These are phyloP conservation scores for Colletotrichum graminicola DNA, from an alignment of 2,329 filamentous ascomycete species.

Conservation along the genomic window DNA sequence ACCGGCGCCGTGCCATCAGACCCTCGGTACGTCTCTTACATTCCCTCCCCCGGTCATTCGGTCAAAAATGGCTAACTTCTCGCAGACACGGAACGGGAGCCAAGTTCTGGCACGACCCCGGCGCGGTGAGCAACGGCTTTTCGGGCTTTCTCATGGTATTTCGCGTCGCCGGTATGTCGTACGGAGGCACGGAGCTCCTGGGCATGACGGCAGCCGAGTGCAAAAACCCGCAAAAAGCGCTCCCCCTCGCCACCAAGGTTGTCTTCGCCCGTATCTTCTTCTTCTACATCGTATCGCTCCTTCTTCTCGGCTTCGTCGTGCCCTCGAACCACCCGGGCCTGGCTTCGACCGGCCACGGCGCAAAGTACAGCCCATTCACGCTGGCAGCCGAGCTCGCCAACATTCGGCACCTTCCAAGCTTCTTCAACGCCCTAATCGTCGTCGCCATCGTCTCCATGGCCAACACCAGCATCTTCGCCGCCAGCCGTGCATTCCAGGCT, in stretches of 20 bases:
- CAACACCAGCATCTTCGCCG: conserved; percentile 57
- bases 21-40: conserved; percentile 50
- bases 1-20: conserved; percentile 61
- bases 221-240: conserved; percentile 66
- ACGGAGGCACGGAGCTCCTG: conserved; percentile 60
- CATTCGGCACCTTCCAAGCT: conserved; percentile 46
- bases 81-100: conserved; percentile 46
- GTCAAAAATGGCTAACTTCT: conserved; percentile 3
- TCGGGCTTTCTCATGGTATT: conserved; percentile 59
- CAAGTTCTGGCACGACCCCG: conserved; percentile 62
- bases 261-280: conserved; percentile 71
- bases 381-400: conserved; percentile 47
- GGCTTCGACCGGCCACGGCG: conserved; percentile 40
- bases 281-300: conserved; percentile 66
- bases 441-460: conserved; percentile 54
- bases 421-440: conserved; percentile 54
- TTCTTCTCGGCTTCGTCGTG: conserved; percentile 65
- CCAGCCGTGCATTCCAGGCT: conserved; percentile 52
- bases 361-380: conserved; percentile 48
- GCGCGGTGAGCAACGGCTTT: conserved; percentile 57
- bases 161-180: conserved; percentile 59
- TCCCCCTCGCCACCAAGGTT: conserved; percentile 88
- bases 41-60: conserved; percentile 52
- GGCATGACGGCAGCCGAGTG: conserved; percentile 59
- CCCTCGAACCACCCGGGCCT: conserved; percentile 60